Evolutionary conservation across 2,329 filamentous ascomycete species (phyloP).

Genomic region (Penicillium sp.): DNA sequence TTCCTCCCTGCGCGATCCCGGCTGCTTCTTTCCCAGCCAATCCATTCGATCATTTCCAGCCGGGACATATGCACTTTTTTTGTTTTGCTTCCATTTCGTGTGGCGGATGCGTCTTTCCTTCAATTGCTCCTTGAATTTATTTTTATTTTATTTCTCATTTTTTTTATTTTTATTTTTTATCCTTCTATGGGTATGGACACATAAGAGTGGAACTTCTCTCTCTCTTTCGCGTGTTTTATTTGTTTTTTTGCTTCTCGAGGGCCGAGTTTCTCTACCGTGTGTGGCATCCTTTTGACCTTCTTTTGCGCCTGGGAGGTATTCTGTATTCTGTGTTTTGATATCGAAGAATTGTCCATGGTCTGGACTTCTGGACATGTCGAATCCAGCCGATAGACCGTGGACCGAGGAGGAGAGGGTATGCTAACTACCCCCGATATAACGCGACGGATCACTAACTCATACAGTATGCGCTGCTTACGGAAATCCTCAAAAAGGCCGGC

Average conservation of each 20-base stretch:
- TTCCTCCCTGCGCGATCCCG: constrained; percentile 26
- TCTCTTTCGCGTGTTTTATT: background rate
- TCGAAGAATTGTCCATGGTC: constrained; percentile 13
- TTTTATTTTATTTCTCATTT: constrained; percentile 10
- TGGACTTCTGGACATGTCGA: constrained; percentile 43
- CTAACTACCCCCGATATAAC: background rate
- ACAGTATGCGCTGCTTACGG: constrained; percentile 41
- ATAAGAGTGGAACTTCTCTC: constrained; percentile 6
- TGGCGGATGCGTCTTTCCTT: constrained; percentile 18
- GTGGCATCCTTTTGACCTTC: constrained; percentile 2
- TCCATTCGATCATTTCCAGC: constrained; percentile 19
- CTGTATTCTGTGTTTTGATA: constrained; percentile 17
- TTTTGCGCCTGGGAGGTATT: constrained; percentile 5
- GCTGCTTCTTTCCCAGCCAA: constrained; percentile 13
- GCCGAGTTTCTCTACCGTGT: background rate
- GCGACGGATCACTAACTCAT: constrained; percentile 2
- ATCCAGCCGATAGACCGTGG: constrained; percentile 41
- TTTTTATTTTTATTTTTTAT: constrained; percentile 11
- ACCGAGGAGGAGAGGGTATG: constrained; percentile 46
- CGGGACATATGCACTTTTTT: constrained; percentile 5
- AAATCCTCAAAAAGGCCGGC: constrained; percentile 41
- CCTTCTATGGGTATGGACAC: constrained; percentile 10
- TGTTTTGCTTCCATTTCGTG: constrained; percentile 19
- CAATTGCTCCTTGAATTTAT: constrained; percentile 27
- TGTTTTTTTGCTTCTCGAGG: constrained; percentile 5